Evolutionary conservation across 257 asterid species (phyloP).

Genomic region (Marsdenia floribunda): DNA sequence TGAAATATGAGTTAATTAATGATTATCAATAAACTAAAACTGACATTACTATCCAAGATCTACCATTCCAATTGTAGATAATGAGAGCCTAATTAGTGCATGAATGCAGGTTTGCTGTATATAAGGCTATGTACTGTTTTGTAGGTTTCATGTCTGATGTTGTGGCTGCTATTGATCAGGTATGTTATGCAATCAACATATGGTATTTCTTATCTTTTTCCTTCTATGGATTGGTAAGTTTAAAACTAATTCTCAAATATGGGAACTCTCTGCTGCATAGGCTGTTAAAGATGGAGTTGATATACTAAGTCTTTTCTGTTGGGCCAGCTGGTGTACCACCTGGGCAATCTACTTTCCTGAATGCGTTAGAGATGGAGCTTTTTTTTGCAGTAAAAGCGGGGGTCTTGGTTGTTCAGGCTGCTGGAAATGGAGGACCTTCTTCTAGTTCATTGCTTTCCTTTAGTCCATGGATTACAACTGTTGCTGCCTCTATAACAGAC

Average conservation of each 20-base stretch:
- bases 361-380: slow-evolving; percentile 53
- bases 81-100: background rate
- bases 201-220: background rate
- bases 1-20: too few relatives aligned
- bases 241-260: background rate
- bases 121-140: slow-evolving; percentile 54
- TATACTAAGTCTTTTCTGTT: slow-evolving; percentile 54
- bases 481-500: slow-evolving; percentile 62
- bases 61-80: background rate
- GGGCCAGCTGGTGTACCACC: slow-evolving; percentile 59
- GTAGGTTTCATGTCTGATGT: slow-evolving; percentile 77
- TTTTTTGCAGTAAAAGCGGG: slow-evolving; percentile 61
- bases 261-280: slow-evolving; percentile 25
- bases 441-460: slow-evolving; percentile 54
- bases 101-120: slow-evolving; percentile 52
- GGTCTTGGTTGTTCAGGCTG: slow-evolving; percentile 64
- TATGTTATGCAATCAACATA: background rate
- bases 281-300: slow-evolving; percentile 86
- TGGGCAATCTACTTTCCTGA: slow-evolving; percentile 52
- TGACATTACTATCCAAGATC: background rate
- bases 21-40: background rate
- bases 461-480: slow-evolving; percentile 68
- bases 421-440: slow-evolving; percentile 67
- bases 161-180: slow-evolving; percentile 79
- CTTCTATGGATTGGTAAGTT: background rate